Base-by-base conservation (phyloP, 495 filamentous ascomycete genomes). In the Penicillium pancosmium region DNA sequence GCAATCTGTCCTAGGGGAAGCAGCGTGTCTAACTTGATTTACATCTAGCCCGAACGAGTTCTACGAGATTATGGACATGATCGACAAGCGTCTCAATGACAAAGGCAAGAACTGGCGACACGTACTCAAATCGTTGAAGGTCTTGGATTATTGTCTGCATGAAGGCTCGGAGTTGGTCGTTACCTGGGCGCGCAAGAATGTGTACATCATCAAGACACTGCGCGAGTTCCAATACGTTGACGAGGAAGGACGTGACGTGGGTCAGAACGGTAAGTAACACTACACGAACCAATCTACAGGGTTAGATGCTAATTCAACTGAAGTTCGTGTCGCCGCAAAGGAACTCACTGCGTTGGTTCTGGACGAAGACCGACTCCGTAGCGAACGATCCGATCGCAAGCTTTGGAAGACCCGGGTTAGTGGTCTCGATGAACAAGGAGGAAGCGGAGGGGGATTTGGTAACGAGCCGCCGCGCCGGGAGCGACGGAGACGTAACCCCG, bases 51-150 rank as follows among this genome's bases (percentile, higher is more conserved):
- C 90, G n/a, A 92, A 87, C 69, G 94, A 97, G 73, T 99, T 98
- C 76, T 95, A 96, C 80, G 93, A 99, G 69, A 97, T 99, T 65
- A 96, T 99, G 88, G 95, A 98, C 74, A 99, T 99, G 94, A 80
- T 99, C 59, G 95, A 98, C 76, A 98, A 98, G 81, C 89, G 95
- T 59, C 80, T 99, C 65, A 99, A 99, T 65, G 95, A 99, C 72
- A 99, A 99, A 74, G 95, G 95, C 66, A 99, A 97, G 82, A 99
- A 99, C 74, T 99, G 95, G 95, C 87, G 95, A 65, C 95, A 99
- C 73, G 95, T 99, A 4, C 80, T 99, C 54, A 99, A 99, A 78
- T 94, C 93, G 27, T 78, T 99, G 56, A 99, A 98, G 72, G 95
- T 99, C 58, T 82, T 97, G 57, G 95, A 99, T 75, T 99, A 99